Conservation (phyloP, 2,329 filamentous ascomycete species). For the Cyphellophora attinorum region DNA sequence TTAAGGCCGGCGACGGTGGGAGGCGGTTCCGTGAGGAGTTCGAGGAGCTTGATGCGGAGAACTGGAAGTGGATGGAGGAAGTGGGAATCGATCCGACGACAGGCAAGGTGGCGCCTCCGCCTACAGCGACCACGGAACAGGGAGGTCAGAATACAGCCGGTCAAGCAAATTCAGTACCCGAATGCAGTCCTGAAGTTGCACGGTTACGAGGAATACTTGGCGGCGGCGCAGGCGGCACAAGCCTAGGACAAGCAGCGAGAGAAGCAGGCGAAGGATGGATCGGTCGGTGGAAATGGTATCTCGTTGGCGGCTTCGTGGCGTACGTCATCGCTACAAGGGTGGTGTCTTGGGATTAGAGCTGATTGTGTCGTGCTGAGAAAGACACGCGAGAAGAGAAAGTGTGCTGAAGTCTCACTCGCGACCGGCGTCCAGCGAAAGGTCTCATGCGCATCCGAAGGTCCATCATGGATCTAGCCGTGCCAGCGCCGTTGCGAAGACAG, state of each 20-base stretch:
- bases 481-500: no score
- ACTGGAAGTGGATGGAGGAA: slow-evolving; percentile 84
- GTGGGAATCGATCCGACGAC: slow-evolving; percentile 69
- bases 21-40: slow-evolving; percentile 83
- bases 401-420: no score
- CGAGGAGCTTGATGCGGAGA: slow-evolving; percentile 80
- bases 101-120: slow-evolving; percentile 54
- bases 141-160: no score
- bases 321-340: slow-evolving; percentile 77
- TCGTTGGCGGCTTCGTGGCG: slow-evolving; percentile 61
- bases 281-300: slow-evolving; percentile 65
- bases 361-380: no score
- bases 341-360: no score
- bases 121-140: slow-evolving; percentile 21
- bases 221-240: slow-evolving; percentile 44
- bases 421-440: no score
- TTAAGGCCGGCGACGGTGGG: slow-evolving; percentile 87
- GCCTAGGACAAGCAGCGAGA: slow-evolving; percentile 56
- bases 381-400: no score
- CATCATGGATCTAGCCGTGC: no score
- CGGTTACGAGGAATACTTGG: slow-evolving; percentile 55
- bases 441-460: no score
- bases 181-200: slow-evolving; percentile 53
- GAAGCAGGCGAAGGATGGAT: slow-evolving; percentile 79
- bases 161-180: slow-evolving; percentile 44